Base-by-base conservation (phyloP, 371 early-diverging fungal genomes). In the Conidiobolus incongruus region DNA sequence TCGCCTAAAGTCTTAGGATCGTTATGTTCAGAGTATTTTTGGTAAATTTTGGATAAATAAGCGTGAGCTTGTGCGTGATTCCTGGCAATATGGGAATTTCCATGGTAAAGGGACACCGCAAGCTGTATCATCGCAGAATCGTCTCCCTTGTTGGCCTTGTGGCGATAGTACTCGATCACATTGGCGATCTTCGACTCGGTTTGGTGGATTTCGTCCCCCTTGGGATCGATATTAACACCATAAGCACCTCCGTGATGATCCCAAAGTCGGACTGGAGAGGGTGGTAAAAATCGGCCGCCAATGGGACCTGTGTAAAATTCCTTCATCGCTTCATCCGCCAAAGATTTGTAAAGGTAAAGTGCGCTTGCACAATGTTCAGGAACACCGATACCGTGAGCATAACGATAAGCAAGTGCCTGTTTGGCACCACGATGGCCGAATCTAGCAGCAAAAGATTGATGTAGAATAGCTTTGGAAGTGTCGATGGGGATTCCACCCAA, bases 391-490 rank as follows among this genome's bases (percentile, higher is more conserved):
- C 96, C 94, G 11, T 65, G 48, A 23, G 75, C 48, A 49, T 84
- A 68, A 38, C 83, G 75, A 61, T 84, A 91, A 0, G 79, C 94
- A 31, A 93, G 56, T 2, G 80, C 78, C 68, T 87, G 72, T 50
- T 82, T 69, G 0, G 91, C 87, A 15, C 74, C 56, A 0, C 64
- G 59, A 44, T 85, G 70, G 10, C 70, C 72, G 3, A 72, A 76
- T 29, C 68, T 51, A 0, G 90, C 86, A 1, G 94, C 84, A 62
- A 92, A 78, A 11, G 77, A 77, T 43, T 75, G 75, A 52, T 90
- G 85, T 8, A 90, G 49, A 5, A 78, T 49, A 6, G 86, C 83
- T 60, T 55, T 40, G 4, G 4, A 30, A 26, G 4, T 17, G 8
- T 28, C 23, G 20, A 47, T 16, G 3, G 16, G 12, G 15, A 56